A percentile compares a stretch with the other conserved stretches of the same genome.
These are phyloP conservation scores for Raphanus raphanistrum DNA, from an alignment of 345 rosid species.

Conservation along the genomic window DNA sequence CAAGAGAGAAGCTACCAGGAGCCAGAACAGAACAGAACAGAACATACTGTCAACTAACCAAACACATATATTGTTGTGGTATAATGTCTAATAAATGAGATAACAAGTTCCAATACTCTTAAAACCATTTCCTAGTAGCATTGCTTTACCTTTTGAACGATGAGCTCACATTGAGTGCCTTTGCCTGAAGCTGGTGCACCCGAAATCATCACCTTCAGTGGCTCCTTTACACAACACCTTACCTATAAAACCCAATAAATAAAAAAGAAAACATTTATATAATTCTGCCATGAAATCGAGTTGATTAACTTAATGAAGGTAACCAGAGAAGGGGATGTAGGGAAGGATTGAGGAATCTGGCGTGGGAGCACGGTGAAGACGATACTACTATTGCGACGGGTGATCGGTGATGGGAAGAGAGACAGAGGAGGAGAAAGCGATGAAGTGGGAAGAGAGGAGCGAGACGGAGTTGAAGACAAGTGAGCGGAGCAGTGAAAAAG, in stretches of 20 bases:
- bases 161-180: constrained; percentile 88
- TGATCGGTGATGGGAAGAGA: constrained; percentile 32
- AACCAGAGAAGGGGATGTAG: constrained; percentile 15
- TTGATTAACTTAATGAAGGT: not conserved
- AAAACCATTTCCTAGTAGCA: not conserved
- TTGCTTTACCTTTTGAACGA: constrained; percentile 62
- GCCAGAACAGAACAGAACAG: not conserved
- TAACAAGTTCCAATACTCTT: not conserved
- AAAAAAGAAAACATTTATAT: not conserved
- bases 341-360: not conserved
- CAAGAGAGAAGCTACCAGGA: not conserved
- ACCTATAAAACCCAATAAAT: constrained; percentile 42
- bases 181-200: constrained; percentile 96
- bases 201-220: constrained; percentile 86
- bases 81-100: no score
- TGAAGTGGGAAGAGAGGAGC: constrained; percentile 31
- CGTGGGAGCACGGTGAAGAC: constrained; percentile 33
- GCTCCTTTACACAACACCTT: constrained; percentile 54
- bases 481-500: constrained; percentile 33
- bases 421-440: constrained; percentile 41
- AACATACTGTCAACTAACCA: not conserved
- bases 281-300: not conserved
- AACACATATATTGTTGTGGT: not conserved
- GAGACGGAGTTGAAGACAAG: constrained; percentile 33
- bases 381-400: constrained; percentile 31